Conservation (phyloP, 2,329 filamentous ascomycete genomes). For the Cladosporium sp. region DNA sequence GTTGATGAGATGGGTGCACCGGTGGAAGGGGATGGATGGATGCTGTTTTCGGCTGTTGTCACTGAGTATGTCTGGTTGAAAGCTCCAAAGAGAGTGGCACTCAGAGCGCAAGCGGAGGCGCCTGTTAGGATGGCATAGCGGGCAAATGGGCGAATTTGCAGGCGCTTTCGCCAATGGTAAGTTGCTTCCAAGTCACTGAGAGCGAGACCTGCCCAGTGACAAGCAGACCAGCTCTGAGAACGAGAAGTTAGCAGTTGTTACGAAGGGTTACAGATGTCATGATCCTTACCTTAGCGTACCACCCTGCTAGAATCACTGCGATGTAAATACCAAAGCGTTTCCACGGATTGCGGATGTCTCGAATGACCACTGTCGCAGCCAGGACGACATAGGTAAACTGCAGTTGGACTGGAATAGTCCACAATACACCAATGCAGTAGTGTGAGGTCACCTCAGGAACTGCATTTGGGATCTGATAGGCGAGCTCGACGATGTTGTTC, state of each 20-base stretch:
- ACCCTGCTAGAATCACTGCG: slow-evolving; percentile 41
- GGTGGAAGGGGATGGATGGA: slow-evolving; percentile 39
- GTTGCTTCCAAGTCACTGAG: slow-evolving; percentile 44
- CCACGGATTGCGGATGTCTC: slow-evolving; percentile 43
- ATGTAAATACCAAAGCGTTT: slow-evolving; percentile 45
- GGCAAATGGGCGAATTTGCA: slow-evolving; percentile 30
- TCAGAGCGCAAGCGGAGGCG: slow-evolving; percentile 5
- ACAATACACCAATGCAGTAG: slow-evolving; percentile 48
- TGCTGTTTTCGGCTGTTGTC: slow-evolving; percentile 36
- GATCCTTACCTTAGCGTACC: slow-evolving; percentile 34
- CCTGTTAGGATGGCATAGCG: slow-evolving; percentile 35
- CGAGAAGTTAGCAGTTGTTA: background rate
- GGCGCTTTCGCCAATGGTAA: slow-evolving; percentile 38
- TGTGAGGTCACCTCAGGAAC: slow-evolving; percentile 46
- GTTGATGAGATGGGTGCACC: slow-evolving; percentile 37
- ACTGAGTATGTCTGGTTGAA: slow-evolving; percentile 15
- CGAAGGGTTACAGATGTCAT: background rate
- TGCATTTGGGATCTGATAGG: slow-evolving; percentile 46
- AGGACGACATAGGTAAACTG: slow-evolving; percentile 46
- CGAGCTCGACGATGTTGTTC: slow-evolving; percentile 42
- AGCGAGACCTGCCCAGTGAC: slow-evolving; percentile 41
- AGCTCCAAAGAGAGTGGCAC: slow-evolving; percentile 7
- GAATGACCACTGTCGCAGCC: slow-evolving; percentile 40
- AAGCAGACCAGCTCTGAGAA: slow-evolving; percentile 38
- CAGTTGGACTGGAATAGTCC: slow-evolving; percentile 48